phyloP scores from a whole-genome alignment of 495 filamentous ascomycete species.

The Aspergillus leporis region DNA sequence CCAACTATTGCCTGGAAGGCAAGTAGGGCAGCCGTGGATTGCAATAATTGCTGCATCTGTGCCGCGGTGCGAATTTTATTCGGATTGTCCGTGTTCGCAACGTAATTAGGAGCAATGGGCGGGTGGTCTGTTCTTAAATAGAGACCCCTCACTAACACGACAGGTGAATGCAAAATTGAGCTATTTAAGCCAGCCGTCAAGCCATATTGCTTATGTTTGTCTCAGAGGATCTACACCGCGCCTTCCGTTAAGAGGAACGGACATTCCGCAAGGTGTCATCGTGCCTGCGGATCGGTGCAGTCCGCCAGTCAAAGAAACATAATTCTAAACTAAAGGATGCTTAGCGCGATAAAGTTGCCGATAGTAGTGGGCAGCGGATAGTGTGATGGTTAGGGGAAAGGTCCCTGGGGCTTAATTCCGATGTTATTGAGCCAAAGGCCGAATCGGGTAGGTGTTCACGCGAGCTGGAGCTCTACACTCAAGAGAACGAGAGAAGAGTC shows the following conservation, averaged over 20 bases:
- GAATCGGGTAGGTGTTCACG: too few species aligned
- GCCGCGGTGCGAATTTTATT: not conserved
- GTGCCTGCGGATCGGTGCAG: not conserved
- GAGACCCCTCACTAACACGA: not conserved
- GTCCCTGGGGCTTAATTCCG: not conserved
- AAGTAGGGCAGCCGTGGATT: not conserved
- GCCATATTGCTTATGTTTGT: too few species aligned
- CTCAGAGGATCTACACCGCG: not conserved
- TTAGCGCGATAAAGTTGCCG: not conserved
- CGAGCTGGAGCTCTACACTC: too few species aligned
- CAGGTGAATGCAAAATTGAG: not conserved
- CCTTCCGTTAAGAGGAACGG: not conserved
- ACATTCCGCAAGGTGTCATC: not conserved
- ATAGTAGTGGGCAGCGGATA: not conserved
- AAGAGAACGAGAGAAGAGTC: too few species aligned
- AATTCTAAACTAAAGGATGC: not conserved
- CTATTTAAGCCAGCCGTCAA: too few species aligned
- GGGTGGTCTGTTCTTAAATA: constrained; percentile 4
- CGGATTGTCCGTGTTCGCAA: not conserved
- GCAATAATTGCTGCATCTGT: not conserved
- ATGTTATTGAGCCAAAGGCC: not conserved
- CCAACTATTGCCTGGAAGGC: not conserved
- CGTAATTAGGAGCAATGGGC: not conserved
- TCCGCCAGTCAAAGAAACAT: not conserved
- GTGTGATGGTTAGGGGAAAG: too few species aligned